Percentiles rank a stretch among this genome's conserved stretches.
phyloP scores from a whole-genome alignment of 352 stramenopile species.

The Pythium brachiatum region DNA sequence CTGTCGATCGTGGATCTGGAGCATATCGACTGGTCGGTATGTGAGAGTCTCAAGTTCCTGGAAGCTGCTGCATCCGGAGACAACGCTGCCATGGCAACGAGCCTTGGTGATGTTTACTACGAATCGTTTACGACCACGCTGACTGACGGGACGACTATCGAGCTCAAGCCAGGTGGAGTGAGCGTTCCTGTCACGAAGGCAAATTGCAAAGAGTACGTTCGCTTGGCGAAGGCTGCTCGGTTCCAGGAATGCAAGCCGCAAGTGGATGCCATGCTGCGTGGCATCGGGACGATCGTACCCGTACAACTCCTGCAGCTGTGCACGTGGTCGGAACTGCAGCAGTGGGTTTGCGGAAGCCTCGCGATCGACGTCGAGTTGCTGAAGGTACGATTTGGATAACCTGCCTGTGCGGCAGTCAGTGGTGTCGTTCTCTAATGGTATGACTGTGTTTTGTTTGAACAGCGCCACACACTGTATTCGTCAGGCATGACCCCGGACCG shows the following conservation, averaged over 20 bases:
- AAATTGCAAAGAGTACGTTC: constrained; percentile 74
- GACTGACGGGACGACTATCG: constrained; percentile 61
- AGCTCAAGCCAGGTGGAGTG: constrained; percentile 49
- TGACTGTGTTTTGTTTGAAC: not conserved
- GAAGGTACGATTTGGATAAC: constrained; percentile 35
- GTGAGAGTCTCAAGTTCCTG: constrained; percentile 33
- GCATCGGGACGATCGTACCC: constrained; percentile 68
- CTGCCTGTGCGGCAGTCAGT: not conserved
- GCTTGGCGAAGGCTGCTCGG: constrained; percentile 52
- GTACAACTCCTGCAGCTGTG: constrained; percentile 69
- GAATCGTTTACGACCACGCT: constrained; percentile 74
- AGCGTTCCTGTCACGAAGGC: constrained; percentile 57
- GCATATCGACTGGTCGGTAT: constrained; percentile 46
- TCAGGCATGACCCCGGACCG: constrained; percentile 72
- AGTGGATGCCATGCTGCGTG: constrained; percentile 69
- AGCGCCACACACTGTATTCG: constrained; percentile 77
- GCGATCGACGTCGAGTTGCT: constrained; percentile 71
- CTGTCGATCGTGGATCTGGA: constrained; percentile 56
- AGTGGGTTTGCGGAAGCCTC: constrained; percentile 78
- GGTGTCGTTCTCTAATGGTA: constrained; percentile 3
- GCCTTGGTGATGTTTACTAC: constrained; percentile 39
- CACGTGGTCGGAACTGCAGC: constrained; percentile 74
- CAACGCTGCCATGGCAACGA: constrained; percentile 1
- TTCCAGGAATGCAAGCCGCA: constrained; percentile 75
- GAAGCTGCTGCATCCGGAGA: constrained; percentile 17